These are phyloP conservation scores for Fibroporia radiculosa DNA, from an alignment of 768 basidiomycete genomes.

Conservation along the genomic window DNA sequence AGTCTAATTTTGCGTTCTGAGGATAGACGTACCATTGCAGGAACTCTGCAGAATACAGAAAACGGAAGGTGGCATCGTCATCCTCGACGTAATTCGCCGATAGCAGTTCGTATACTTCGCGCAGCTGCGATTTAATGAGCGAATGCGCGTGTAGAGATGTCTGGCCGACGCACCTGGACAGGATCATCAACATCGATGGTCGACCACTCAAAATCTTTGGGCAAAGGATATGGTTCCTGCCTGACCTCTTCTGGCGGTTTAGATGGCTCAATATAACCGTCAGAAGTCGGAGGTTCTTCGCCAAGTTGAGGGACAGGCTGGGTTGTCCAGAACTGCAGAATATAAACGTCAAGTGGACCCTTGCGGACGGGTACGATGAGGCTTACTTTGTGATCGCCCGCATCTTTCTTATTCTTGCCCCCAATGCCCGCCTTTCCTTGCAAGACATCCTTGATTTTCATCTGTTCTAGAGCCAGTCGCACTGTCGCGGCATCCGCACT, in stretches of 20 bases:
- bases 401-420: conserved; percentile 70
- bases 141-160: neutral
- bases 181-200: conserved; percentile 72
- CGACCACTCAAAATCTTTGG: conserved; percentile 90
- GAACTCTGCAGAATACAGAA: conserved; percentile 94
- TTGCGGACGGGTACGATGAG: neutral
- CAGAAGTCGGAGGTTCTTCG: conserved; percentile 56
- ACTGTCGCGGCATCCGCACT: conserved; percentile 60
- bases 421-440: conserved; percentile 75
- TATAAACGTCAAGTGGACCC: neutral
- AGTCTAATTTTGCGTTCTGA: neutral
- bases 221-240: conserved; percentile 82
- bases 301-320: conserved; percentile 93
- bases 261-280: conserved; percentile 86
- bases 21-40: conserved; percentile 68
- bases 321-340: conserved; percentile 84
- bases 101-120: conserved; percentile 87
- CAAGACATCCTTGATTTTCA: conserved; percentile 79
- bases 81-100: conserved; percentile 97
- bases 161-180: conserved; percentile 45
- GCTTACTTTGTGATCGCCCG: conserved; percentile 83
- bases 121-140: conserved; percentile 41
- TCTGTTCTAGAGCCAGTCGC: conserved; percentile 59
- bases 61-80: conserved; percentile 91
- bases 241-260: conserved; percentile 72